Percentiles rank a stretch among this genome's conserved stretches.
Conservation (phyloP, 305 asterid genomes). For the Fraxinus nigra region DNA sequence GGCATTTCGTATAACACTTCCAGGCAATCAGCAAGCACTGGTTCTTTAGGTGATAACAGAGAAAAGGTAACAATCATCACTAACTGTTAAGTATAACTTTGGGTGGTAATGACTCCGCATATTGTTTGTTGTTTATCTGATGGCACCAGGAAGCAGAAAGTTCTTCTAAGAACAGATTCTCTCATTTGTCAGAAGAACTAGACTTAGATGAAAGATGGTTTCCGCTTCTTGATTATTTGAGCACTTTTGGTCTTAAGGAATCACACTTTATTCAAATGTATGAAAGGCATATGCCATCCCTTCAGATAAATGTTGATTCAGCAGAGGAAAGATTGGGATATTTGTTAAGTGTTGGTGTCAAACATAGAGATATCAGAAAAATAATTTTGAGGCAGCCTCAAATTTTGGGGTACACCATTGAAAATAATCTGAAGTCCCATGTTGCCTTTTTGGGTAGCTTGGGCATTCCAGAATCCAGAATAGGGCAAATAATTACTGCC, state of each 20-base stretch:
- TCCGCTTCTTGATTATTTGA: conserved; percentile 80
- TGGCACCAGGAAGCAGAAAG: conserved; percentile 49
- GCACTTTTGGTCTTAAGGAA: conserved; percentile 79
- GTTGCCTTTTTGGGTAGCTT: conserved; percentile 66
- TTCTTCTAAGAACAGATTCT: conserved; percentile 42
- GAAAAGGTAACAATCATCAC: conserved; percentile 14
- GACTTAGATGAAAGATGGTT: conserved; percentile 73
- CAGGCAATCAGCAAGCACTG: conserved; percentile 17
- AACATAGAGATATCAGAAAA: conserved; percentile 69
- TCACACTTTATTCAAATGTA: conserved; percentile 82
- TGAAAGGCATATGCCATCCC: conserved; percentile 92
- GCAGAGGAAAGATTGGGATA: conserved; percentile 77
- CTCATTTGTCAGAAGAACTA: conserved; percentile 61
- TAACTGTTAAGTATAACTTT: conserved; percentile 14
- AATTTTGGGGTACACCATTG: conserved; percentile 77
- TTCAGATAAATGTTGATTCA: conserved; percentile 75
- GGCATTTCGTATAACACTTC: conserved; percentile 25
- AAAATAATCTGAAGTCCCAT: conserved; percentile 79
- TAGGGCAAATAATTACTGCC: conserved; percentile 78
- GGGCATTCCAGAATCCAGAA: conserved; percentile 82
- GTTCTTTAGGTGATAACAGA: conserved; percentile 27
- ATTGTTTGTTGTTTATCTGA: conserved; percentile 15
- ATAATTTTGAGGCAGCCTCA: conserved; percentile 91
- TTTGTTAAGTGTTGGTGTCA: conserved; percentile 77
- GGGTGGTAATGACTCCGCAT: background rate